Evolutionary conservation across 148 eudicot genomes (phyloP).

Genomic region (Fagopyrum tataricum): DNA sequence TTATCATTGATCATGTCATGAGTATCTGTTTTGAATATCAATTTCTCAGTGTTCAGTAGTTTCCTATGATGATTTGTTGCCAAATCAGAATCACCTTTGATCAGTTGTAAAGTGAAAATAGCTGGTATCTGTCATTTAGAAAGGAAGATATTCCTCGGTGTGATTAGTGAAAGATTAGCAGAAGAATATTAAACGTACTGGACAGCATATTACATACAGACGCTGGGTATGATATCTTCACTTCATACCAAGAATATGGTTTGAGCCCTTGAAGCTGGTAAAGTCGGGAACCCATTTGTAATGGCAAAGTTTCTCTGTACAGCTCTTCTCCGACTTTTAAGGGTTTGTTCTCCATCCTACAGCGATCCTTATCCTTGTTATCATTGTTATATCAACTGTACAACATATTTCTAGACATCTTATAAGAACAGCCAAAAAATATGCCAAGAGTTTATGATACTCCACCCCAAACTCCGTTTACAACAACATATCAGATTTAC

Average conservation of each 20-base stretch:
- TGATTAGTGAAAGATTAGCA: background rate
- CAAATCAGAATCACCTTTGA: slow-evolving; percentile 35
- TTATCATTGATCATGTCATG: slow-evolving; percentile 27
- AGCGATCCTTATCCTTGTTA: background rate
- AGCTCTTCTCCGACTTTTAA: slow-evolving; percentile 72
- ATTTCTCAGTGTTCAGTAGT: slow-evolving; percentile 77
- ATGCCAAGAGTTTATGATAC: background rate
- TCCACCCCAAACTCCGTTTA: background rate
- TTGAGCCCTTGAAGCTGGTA: slow-evolving; percentile 64
- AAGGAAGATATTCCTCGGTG: slow-evolving; percentile 11
- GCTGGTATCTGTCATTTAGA: slow-evolving; percentile 59
- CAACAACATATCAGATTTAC: background rate
- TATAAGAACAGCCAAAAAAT: background rate
- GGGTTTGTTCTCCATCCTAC: slow-evolving; percentile 32
- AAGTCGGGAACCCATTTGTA: slow-evolving; percentile 55
- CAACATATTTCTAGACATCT: background rate
- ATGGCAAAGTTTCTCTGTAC: slow-evolving; percentile 53
- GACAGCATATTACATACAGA: slow-evolving; percentile 50
- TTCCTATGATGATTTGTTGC: slow-evolving; percentile 48
- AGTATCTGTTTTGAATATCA: slow-evolving; percentile 62
- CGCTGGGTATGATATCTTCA: slow-evolving; percentile 98
- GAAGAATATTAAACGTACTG: background rate
- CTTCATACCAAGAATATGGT: slow-evolving; percentile 76
- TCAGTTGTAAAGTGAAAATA: slow-evolving; percentile 59
- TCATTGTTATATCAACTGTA: background rate